Evolutionary conservation across 345 rosid genomes (phyloP).

Genomic region (Erucastrum elatum): DNA sequence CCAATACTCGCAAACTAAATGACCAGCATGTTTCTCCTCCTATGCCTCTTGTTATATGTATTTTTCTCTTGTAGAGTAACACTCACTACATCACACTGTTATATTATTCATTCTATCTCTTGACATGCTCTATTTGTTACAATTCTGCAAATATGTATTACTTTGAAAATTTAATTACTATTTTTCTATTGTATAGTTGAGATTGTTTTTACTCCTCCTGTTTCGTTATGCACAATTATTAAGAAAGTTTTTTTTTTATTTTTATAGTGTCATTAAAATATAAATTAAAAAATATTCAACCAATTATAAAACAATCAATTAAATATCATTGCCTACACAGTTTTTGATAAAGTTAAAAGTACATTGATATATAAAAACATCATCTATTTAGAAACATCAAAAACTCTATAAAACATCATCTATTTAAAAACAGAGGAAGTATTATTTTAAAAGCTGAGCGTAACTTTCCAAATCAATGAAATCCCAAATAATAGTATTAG

Average conservation of each 20-base stretch:
- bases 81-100: slow-evolving; percentile 4
- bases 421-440: too few species aligned
- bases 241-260: too few species aligned
- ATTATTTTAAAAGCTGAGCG: neutral
- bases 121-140: slow-evolving; percentile 4
- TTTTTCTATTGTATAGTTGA: neutral
- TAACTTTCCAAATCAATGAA: neutral
- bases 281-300: too few species aligned
- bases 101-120: neutral
- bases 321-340: too few species aligned
- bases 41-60: neutral
- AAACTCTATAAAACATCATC: too few species aligned
- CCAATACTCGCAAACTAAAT: slow-evolving; percentile 51
- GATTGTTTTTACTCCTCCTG: neutral
- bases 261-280: too few species aligned
- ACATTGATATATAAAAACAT: too few species aligned
- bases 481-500: neutral
- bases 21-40: neutral
- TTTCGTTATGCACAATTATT: too few species aligned
- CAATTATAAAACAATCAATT: too few species aligned
- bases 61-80: slow-evolving; percentile 6
- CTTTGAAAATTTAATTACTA: neutral
- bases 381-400: too few species aligned
- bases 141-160: neutral
- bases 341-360: too few species aligned